Evolutionary conservation across 768 basidiomycete species (phyloP).

Genomic region (Clavaria fumosa): DNA sequence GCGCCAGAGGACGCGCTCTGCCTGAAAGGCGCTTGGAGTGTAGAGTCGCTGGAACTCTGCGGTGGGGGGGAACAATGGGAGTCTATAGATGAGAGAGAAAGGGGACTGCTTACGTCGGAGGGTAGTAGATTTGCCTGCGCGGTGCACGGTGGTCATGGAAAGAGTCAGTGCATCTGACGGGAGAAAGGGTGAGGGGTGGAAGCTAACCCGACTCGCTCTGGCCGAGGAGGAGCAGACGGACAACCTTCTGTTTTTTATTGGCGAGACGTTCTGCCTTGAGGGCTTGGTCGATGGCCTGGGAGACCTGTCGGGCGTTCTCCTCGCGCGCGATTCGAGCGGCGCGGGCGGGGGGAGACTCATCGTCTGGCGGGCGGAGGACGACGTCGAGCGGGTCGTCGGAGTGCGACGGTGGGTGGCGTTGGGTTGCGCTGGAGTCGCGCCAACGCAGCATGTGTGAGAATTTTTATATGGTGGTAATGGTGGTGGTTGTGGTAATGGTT

Average conservation of each 20-base stretch:
- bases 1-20: slow-evolving; percentile 71
- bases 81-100: slow-evolving; percentile 8
- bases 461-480: too few relatives aligned
- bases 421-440: too few relatives aligned
- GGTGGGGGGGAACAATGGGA: neutral
- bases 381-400: slow-evolving; percentile 51
- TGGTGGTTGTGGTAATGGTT: too few relatives aligned
- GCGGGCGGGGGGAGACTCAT: slow-evolving; percentile 49
- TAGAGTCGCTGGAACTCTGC: slow-evolving; percentile 68
- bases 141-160: neutral
- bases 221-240: slow-evolving; percentile 59
- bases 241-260: slow-evolving; percentile 50
- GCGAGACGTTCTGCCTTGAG: slow-evolving; percentile 52
- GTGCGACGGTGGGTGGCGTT: too few relatives aligned
- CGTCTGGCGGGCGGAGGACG: slow-evolving; percentile 45
- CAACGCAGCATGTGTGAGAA: too few relatives aligned
- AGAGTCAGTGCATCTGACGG: neutral
- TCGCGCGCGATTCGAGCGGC: slow-evolving; percentile 39
- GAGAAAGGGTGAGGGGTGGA: neutral
- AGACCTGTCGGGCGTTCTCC: slow-evolving; percentile 50
- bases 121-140: slow-evolving; percentile 63
- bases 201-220: slow-evolving; percentile 69
- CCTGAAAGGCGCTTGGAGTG: slow-evolving; percentile 55
- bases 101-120: slow-evolving; percentile 46
- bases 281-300: slow-evolving; percentile 56